A percentile compares a stretch with the other conserved stretches of the same genome.
These are phyloP conservation scores for Candida taoyuanica DNA, from an alignment of 805 yeast species.

Conservation along the genomic window DNA sequence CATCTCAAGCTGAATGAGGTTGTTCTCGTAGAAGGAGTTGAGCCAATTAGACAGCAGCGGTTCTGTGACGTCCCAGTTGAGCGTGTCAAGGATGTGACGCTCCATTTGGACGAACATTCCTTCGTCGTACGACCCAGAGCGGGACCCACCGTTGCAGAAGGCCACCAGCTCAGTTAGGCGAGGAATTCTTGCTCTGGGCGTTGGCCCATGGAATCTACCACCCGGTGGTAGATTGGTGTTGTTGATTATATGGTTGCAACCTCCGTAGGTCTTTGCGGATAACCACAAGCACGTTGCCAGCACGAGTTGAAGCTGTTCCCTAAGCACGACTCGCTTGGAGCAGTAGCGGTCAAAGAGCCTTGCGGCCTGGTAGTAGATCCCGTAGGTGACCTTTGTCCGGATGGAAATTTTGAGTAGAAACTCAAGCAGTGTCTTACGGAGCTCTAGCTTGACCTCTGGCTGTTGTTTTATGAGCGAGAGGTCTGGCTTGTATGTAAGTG, in stretches of 20 bases:
- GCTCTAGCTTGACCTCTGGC: conserved; percentile 74
- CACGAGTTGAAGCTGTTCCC: conserved; percentile 84
- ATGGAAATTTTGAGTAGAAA: conserved; percentile 70
- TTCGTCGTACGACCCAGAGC: conserved; percentile 53
- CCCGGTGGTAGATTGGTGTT: conserved; percentile 46
- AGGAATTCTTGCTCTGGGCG: conserved; percentile 72
- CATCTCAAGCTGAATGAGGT: conserved; percentile 34
- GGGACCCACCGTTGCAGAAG: conserved; percentile 60
- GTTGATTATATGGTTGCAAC: conserved; percentile 63
- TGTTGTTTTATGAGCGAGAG: conserved; percentile 72
- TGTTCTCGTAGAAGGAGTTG: conserved; percentile 39
- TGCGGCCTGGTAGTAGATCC: conserved; percentile 62
- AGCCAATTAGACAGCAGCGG: conserved; percentile 52
- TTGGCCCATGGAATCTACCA: conserved; percentile 62
- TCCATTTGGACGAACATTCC: conserved; percentile 85
- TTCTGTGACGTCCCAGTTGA: conserved; percentile 69
- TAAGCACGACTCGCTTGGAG: conserved; percentile 76
- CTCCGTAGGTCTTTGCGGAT: conserved; percentile 79
- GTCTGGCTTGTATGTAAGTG: conserved; percentile 44
- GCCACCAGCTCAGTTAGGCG: conserved; percentile 65
- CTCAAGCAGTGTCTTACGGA: conserved; percentile 73
- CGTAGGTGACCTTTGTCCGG: conserved; percentile 60
- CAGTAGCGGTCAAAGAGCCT: conserved; percentile 88
- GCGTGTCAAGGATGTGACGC: conserved; percentile 62
- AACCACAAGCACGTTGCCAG: conserved; percentile 93